Conservation (phyloP, 2,329 filamentous ascomycete species). For the Cladophialophora immunda region DNA sequence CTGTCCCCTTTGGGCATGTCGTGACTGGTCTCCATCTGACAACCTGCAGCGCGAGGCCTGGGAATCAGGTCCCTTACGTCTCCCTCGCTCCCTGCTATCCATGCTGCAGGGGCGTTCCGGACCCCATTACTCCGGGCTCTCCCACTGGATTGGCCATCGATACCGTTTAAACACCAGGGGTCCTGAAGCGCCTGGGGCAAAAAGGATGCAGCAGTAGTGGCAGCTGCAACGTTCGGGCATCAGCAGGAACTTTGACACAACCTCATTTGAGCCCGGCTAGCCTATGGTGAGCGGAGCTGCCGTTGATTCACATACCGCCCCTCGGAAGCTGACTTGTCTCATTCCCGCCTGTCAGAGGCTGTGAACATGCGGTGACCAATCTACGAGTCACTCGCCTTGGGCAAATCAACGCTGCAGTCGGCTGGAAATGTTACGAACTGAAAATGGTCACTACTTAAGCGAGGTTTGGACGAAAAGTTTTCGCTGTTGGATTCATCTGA, state of each 20-base stretch:
- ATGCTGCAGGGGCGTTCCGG: not conserved
- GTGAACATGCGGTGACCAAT: slow-evolving; percentile 36
- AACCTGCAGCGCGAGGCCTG: slow-evolving; percentile 1
- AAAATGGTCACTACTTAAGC: slow-evolving; percentile 8
- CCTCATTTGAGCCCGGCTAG: slow-evolving; percentile 5
- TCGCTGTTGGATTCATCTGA: slow-evolving; percentile 25
- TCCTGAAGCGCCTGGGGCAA: slow-evolving; percentile 6
- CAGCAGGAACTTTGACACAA: slow-evolving; percentile 20
- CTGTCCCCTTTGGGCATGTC: slow-evolving; percentile 5
- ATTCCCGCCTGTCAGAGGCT: slow-evolving; percentile 33
- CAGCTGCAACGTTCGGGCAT: slow-evolving; percentile 12
- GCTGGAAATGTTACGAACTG: slow-evolving; percentile 5
- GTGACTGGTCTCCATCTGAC: slow-evolving; percentile 15
- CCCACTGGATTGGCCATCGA: slow-evolving; percentile 17
- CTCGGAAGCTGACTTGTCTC: slow-evolving; percentile 23
- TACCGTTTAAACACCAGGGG: not conserved
- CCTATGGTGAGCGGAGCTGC: slow-evolving; percentile 11
- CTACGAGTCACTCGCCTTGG: slow-evolving; percentile 11
- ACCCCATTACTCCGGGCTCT: slow-evolving; percentile 4
- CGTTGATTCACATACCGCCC: slow-evolving; percentile 33
- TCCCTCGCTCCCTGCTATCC: slow-evolving; percentile 11
- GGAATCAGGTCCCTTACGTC: slow-evolving; percentile 3
- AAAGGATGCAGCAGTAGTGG: not conserved
- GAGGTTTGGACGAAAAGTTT: slow-evolving; percentile 23
- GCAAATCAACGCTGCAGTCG: not conserved